Evolutionary conservation across 2,329 filamentous ascomycete genomes (phyloP), one percentile per base, ranked within the genome.

Genomic region (Hypocreales sp.): DNA sequence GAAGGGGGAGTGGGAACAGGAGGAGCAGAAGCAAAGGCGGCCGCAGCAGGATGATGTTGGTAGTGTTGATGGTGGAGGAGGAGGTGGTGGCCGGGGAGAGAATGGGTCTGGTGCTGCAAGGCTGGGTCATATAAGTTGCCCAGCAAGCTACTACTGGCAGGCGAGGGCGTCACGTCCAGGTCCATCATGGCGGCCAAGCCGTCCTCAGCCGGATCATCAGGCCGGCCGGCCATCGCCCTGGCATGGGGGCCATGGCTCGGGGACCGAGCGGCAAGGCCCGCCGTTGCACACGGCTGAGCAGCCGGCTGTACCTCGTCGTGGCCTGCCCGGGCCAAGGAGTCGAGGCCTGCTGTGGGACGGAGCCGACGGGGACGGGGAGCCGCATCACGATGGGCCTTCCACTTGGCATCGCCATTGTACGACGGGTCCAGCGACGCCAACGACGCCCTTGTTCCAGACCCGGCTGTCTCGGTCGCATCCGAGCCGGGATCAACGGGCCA

Each of bases 171-270:
- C 13, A 20, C 18, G 19, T 17, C 25, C 18, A 11, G 20, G 10
- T 26, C 24, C 24, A 19, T 19, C 14, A 13, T 15, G 14, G 18
- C 15, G 26, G 20, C 20, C 14, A 30, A 15, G 26, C 12, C 21
- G 21, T 24, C 18, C 11, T 24, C 26, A 10, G 15, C 15, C 19
- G 26, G 15, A 18, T 20, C 20, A 16, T 20, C 15, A 23, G 11
- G 22, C 10, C 22, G 15, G 22, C 19, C 21, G 22, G 28, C 29
- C 24, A 31, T 34, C 27, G 30, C 14, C 34, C 28, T 26, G 27
- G 18, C 24, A 27, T 23, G 20, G 18, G 20, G 24, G 24, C 15
- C 25, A 19, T 32, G 20, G 26, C 18, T 19, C 25, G 23, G 29
- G 22, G 28, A 24, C 18, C 16, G 24, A 24, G 29, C 23, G 25